Evolutionary conservation across 345 rosid species (phyloP).

Genomic region (Acer saccharum): DNA sequence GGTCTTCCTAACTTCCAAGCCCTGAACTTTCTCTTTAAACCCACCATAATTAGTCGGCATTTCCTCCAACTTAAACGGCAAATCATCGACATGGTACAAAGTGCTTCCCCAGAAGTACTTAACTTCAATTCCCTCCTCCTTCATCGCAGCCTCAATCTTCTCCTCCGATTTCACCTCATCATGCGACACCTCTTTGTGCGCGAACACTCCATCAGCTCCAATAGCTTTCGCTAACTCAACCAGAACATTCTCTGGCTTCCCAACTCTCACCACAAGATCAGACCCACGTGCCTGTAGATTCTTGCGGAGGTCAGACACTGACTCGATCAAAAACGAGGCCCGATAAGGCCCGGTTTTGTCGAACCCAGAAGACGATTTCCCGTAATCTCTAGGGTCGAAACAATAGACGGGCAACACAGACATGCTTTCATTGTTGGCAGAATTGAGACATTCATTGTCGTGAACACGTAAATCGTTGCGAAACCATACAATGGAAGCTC

Average conservation of each 20-base stretch:
- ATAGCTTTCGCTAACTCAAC: slow-evolving; percentile 79
- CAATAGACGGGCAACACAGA: slow-evolving; percentile 94
- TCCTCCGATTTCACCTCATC: slow-evolving; percentile 89
- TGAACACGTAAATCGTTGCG: slow-evolving; percentile 93
- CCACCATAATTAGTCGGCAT: slow-evolving; percentile 82
- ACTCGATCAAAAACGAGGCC: slow-evolving; percentile 81
- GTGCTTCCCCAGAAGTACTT: slow-evolving; percentile 99
- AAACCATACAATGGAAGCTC: slow-evolving; percentile 87
- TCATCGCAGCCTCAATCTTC: slow-evolving; percentile 80
- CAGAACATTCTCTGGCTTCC: slow-evolving; percentile 78
- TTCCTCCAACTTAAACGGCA: slow-evolving; percentile 85
- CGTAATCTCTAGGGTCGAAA: slow-evolving; percentile 94
- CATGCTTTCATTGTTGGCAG: slow-evolving; percentile 81
- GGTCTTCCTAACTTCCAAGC: slow-evolving; percentile 83
- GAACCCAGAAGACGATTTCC: slow-evolving; percentile 85
- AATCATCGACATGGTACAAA: slow-evolving; percentile 85
- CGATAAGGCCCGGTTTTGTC: slow-evolving; percentile 88
- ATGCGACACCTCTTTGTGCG: slow-evolving; percentile 85
- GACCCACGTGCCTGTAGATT: slow-evolving; percentile 90
- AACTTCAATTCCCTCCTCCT: slow-evolving; percentile 87
- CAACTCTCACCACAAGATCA: slow-evolving; percentile 86
- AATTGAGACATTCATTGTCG: slow-evolving; percentile 84
- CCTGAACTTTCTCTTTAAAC: slow-evolving; percentile 75
- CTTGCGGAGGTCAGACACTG: slow-evolving; percentile 91
- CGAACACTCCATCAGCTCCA: slow-evolving; percentile 92